These are phyloP conservation scores for Mycosphaerella sp. DNA, from an alignment of 2,329 filamentous ascomycete species.

Conservation along the genomic window DNA sequence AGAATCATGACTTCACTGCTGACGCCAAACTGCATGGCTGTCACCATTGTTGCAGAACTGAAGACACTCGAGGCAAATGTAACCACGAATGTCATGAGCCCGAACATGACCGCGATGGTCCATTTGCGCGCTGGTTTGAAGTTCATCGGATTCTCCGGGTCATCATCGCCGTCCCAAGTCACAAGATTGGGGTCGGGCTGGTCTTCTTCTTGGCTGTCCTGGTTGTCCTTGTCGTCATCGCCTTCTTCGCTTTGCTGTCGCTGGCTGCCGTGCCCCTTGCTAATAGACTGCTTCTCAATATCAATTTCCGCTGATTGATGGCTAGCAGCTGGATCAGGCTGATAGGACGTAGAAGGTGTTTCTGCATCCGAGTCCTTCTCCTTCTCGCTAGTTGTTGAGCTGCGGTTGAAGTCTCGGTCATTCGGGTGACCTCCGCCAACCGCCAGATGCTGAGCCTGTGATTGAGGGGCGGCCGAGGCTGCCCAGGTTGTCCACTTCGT, in stretches of 20 bases:
- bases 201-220: slow-evolving; percentile 12
- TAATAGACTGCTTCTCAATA: slow-evolving; percentile 15
- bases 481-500: background rate
- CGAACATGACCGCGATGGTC: slow-evolving; percentile 23
- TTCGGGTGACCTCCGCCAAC: background rate
- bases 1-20: slow-evolving; percentile 25
- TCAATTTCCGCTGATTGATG: slow-evolving; percentile 2
- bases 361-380: slow-evolving; percentile 11
- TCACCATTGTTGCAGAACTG: slow-evolving; percentile 17
- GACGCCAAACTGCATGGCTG: slow-evolving; percentile 22
- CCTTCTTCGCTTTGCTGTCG: background rate
- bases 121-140: slow-evolving; percentile 20
- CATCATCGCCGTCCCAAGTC: slow-evolving; percentile 22
- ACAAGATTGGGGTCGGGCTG: slow-evolving; percentile 23
- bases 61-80: slow-evolving; percentile 51
- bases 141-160: slow-evolving; percentile 23
- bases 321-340: background rate
- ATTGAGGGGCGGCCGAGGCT: background rate
- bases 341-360: background rate
- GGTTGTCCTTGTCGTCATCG: background rate
- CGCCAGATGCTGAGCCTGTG: background rate
- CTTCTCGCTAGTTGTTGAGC: slow-evolving; percentile 2
- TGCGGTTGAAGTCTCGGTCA: slow-evolving; percentile 1
- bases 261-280: background rate
- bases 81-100: slow-evolving; percentile 26